Percentiles rank a stretch among this genome's conserved stretches.
Evolutionary conservation across 768 basidiomycete species (phyloP).

Genomic region (Amanita fuliginea): DNA sequence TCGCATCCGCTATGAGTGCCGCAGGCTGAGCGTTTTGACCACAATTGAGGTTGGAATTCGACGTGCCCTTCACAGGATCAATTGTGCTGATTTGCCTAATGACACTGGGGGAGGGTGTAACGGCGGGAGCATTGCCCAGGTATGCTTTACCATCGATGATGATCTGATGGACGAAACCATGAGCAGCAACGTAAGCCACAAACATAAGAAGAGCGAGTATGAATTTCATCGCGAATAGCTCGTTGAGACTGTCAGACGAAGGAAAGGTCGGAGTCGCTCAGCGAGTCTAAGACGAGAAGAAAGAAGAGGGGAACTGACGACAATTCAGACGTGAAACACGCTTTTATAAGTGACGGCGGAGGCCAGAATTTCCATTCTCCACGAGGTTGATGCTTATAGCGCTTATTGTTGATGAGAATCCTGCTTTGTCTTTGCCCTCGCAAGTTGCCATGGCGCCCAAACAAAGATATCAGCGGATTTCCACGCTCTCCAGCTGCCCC

Average conservation of each 20-base stretch:
- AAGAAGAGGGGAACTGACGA: neutral
- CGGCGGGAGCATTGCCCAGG: constrained; percentile 23
- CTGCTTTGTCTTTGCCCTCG: too few species aligned
- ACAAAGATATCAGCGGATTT: too few species aligned
- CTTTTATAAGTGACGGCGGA: too few species aligned
- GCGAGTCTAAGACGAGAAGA: neutral
- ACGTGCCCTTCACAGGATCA: constrained; percentile 31
- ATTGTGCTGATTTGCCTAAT: constrained; percentile 29
- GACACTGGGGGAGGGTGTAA: constrained; percentile 18
- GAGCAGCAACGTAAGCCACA: constrained; percentile 28
- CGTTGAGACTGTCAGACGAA: too few species aligned
- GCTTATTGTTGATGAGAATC: too few species aligned
- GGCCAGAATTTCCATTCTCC: too few species aligned
- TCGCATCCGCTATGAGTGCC: constrained; percentile 30
- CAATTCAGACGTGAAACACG: too few species aligned
- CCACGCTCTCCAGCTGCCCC: too few species aligned
- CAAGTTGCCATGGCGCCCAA: too few species aligned
- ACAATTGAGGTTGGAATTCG: constrained; percentile 32
- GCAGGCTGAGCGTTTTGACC: constrained; percentile 33
- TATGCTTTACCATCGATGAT: constrained; percentile 28
- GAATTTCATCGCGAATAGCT: constrained; percentile 14
- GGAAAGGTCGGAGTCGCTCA: neutral
- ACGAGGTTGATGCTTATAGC: too few species aligned
- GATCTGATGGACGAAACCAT: constrained; percentile 30
- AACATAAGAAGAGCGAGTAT: constrained; percentile 23